Evolutionary conservation across 2,329 filamentous ascomycete species (phyloP).

Genomic region (Shiraia sp.): DNA sequence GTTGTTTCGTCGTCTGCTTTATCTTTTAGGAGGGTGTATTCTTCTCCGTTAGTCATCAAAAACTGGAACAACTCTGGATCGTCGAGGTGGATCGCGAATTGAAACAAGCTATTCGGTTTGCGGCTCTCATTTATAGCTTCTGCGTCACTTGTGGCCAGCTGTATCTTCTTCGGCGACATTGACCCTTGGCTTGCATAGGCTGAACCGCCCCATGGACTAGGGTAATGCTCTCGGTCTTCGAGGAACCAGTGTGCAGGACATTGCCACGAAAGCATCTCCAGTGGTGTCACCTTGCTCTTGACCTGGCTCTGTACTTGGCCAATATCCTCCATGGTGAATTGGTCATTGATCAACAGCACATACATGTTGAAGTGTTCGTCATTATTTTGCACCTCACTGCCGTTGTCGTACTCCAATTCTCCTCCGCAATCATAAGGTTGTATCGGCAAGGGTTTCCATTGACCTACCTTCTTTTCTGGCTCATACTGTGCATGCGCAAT

Average conservation of each 20-base stretch:
- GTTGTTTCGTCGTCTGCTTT: conserved; percentile 18
- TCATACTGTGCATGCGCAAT: conserved; percentile 72
- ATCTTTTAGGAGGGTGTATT: conserved; percentile 10
- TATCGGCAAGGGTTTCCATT: too few species aligned
- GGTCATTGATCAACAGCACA: conserved; percentile 63
- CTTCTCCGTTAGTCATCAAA: conserved; percentile 18
- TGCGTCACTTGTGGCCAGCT: too few species aligned
- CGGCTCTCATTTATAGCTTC: conserved; percentile 5
- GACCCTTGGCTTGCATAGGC: too few species aligned
- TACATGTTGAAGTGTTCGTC: conserved; percentile 42
- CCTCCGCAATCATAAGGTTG: too few species aligned
- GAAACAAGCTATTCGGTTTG: conserved; percentile 26
- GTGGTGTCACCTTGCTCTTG: conserved; percentile 64
- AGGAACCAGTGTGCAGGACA: conserved; percentile 16
- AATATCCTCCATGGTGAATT: conserved; percentile 76
- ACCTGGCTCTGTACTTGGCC: conserved; percentile 70
- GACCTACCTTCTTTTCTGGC: conserved; percentile 50
- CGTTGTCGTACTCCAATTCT: too few species aligned
- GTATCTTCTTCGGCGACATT: too few species aligned
- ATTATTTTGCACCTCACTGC: too few species aligned
- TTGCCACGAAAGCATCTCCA: conserved; percentile 52
- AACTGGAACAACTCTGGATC: conserved; percentile 21
- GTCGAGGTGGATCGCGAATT: conserved; percentile 34
- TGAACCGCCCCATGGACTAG: not conserved
- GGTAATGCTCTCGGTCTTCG: conserved; percentile 4